Evolutionary conservation across 257 asterid genomes (phyloP).

Genomic region (Oldenlandia corymbosa): DNA sequence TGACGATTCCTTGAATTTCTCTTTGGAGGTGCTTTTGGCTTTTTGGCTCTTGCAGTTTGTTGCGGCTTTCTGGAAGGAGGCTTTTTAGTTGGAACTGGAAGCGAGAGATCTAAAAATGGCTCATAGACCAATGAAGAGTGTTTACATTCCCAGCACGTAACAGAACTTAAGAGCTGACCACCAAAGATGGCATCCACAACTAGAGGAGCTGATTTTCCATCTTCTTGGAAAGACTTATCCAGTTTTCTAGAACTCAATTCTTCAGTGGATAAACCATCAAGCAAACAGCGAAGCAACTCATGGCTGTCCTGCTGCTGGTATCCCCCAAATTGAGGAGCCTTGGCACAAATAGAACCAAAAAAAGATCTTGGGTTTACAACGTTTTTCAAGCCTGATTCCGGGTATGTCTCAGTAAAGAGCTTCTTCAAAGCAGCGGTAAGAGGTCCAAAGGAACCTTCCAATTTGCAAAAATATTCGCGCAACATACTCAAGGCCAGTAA

Average conservation of each 20-base stretch:
- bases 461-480: slow-evolving; percentile 44
- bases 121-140: slow-evolving; percentile 68
- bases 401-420: slow-evolving; percentile 47
- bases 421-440: slow-evolving; percentile 60
- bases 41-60: slow-evolving; percentile 51
- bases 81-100: slow-evolving; percentile 85
- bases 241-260: slow-evolving; percentile 51
- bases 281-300: slow-evolving; percentile 81
- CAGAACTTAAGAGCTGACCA: slow-evolving; percentile 71
- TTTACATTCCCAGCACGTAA: slow-evolving; percentile 80
- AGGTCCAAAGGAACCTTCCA: slow-evolving; percentile 65
- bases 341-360: slow-evolving; percentile 64
- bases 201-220: slow-evolving; percentile 36
- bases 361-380: slow-evolving; percentile 65
- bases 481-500: slow-evolving; percentile 54
- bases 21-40: slow-evolving; percentile 64
- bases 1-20: slow-evolving; percentile 41
- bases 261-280: slow-evolving; percentile 71
- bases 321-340: slow-evolving; percentile 87
- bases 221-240: slow-evolving; percentile 27
- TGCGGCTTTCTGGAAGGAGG: slow-evolving; percentile 46
- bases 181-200: slow-evolving; percentile 80
- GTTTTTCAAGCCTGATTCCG: slow-evolving; percentile 41
- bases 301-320: slow-evolving; percentile 96
- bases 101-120: slow-evolving; percentile 78